Evolutionary conservation across 2,329 filamentous ascomycete species (phyloP).

Genomic region (Xylariaceae sp.): DNA sequence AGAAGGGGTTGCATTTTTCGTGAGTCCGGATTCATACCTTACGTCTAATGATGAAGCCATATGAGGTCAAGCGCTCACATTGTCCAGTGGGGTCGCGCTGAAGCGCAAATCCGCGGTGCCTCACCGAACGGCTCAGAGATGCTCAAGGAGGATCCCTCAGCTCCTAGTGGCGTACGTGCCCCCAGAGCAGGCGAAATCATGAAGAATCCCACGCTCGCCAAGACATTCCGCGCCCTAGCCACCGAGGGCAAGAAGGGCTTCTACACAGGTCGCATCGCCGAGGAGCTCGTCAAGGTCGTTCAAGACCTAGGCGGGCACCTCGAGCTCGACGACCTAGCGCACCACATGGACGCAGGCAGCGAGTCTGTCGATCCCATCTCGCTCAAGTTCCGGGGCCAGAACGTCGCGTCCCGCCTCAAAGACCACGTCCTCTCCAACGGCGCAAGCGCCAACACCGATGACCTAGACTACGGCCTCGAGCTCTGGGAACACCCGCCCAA

Average conservation of each 20-base stretch:
- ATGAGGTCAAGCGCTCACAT: neutral
- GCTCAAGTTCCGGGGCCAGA: slow-evolving; percentile 69
- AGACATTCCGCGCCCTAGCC: slow-evolving; percentile 75
- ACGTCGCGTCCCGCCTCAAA: slow-evolving; percentile 25
- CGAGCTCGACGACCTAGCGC: slow-evolving; percentile 71
- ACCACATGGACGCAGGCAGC: slow-evolving; percentile 64
- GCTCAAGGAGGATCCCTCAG: slow-evolving; percentile 70
- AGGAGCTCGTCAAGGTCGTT: slow-evolving; percentile 75
- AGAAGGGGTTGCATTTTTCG: slow-evolving; percentile 66
- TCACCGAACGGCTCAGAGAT: slow-evolving; percentile 87
- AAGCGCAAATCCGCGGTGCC: slow-evolving; percentile 60
- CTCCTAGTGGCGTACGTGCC: slow-evolving; percentile 65
- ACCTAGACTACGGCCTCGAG: slow-evolving; percentile 57
- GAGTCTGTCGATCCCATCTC: slow-evolving; percentile 85
- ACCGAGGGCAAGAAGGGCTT: slow-evolving; percentile 84
- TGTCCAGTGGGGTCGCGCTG: slow-evolving; percentile 65
- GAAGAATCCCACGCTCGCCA: slow-evolving; percentile 75
- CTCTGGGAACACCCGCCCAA: slow-evolving; percentile 98
- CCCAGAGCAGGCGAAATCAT: slow-evolving; percentile 83
- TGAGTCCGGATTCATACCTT: slow-evolving; percentile 28
- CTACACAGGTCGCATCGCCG: slow-evolving; percentile 79
- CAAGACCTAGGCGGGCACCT: slow-evolving; percentile 72
- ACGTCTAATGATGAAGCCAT: too few species aligned
- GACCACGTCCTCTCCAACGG: slow-evolving; percentile 33
- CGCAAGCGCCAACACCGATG: slow-evolving; percentile 27